Evolutionary conservation across 371 early-diverging fungal genomes (phyloP), one percentile per base, ranked within the genome.

Genomic region (Chytridium lagenaria): DNA sequence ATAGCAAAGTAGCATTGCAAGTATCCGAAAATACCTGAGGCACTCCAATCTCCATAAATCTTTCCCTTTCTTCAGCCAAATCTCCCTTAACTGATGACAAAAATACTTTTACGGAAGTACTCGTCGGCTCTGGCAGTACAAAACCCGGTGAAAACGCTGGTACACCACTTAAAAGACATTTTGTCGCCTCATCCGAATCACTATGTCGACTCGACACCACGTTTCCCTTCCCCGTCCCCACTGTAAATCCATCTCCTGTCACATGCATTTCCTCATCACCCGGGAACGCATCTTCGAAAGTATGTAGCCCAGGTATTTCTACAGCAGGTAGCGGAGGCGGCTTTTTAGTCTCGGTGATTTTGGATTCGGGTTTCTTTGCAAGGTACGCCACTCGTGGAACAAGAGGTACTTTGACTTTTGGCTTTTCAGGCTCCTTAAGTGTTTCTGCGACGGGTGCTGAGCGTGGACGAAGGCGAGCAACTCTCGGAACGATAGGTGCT

Each of bases 241-340:
- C 10, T 52, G 15, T 1, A 37, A 65, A 51, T 15, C 15, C 19
- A n/a, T 61, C 59, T n/a, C 19, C 67, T 3, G 73, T 55, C 16
- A 73, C 34, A 59, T 67, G 68, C 50, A 73, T 51, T 34, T 73
- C 73, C 23, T 73, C 73, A 68, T 73, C 73, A 3, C 73, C 73
- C 15, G 73, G 73, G 59, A 73, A 73, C 19, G 59, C 31, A 36
- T 73, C 63, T 40, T 39, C 39, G 50, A 57, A 73, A 22, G 67
- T 44, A 49, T 59, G 40, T 3, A 33, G 31, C 10, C 36, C 16
- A 33, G 63, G 22, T 10, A 30, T 31, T 22, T 40, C 44, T 16
- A 28, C 61, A 5, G 23, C 63, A 1, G 34, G 33, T 49, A 28
- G 63, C 1, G 39, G 31, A 12, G 61, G 23, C 28, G n/a, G 28